These are phyloP conservation scores for Pseudozyma tsukubaensis DNA, from an alignment of 1,284 basidiomycete species.

Conservation along the genomic window DNA sequence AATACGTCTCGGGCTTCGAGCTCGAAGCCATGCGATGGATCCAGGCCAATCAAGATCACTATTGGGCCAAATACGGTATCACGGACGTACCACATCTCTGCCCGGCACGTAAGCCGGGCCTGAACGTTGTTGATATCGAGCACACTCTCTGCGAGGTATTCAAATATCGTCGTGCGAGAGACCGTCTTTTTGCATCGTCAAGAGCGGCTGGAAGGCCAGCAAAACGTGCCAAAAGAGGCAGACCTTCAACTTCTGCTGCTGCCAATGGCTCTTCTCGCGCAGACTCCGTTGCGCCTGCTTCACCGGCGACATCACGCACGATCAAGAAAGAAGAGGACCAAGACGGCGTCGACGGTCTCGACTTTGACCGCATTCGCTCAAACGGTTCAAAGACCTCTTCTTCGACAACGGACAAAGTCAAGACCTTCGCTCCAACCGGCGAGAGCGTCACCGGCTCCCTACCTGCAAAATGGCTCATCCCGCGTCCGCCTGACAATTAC, in stretches of 20 bases:
- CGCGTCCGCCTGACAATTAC: constrained; percentile 20
- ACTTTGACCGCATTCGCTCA: constrained; percentile 29
- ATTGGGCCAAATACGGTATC: constrained; percentile 70
- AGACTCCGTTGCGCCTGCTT: neutral
- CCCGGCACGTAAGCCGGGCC: constrained; percentile 69
- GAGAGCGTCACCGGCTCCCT: constrained; percentile 67
- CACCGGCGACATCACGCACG: neutral
- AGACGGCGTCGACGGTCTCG: constrained; percentile 30
- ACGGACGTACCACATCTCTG: constrained; percentile 35
- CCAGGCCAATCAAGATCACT: constrained; percentile 72
- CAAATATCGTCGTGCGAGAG: constrained; percentile 74
- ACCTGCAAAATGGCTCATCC: constrained; percentile 40
- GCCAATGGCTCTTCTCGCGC: constrained; percentile 4
- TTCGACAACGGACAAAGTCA: constrained; percentile 21
- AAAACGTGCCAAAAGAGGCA: constrained; percentile 6
- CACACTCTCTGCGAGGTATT: constrained; percentile 78
- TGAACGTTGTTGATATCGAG: constrained; percentile 74
- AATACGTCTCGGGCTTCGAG: constrained; percentile 70
- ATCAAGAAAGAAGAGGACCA: constrained; percentile 35
- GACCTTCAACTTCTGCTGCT: too few relatives aligned
- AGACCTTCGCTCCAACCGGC: constrained; percentile 46
- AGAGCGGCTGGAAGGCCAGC: neutral
- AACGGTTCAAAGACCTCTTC: constrained; percentile 27
- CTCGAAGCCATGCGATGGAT: constrained; percentile 74
- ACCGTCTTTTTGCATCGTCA: neutral